These are phyloP conservation scores for Tremella yokohamensis DNA, from an alignment of 768 basidiomycete species.

Conservation along the genomic window DNA sequence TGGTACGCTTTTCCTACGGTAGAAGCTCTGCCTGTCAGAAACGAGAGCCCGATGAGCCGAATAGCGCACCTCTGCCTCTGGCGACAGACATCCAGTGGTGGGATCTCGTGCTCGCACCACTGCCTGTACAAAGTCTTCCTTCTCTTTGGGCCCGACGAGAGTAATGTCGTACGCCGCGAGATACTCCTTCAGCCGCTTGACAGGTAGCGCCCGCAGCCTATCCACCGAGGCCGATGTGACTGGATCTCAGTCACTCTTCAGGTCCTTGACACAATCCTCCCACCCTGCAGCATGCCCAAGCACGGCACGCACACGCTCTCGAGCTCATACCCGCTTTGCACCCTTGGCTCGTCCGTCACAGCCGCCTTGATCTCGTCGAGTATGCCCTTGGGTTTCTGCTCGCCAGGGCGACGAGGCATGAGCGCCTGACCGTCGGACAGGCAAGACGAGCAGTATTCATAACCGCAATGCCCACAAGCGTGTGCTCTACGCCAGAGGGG, in stretches of 20 bases:
- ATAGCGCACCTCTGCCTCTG: constrained; percentile 45
- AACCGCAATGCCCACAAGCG: constrained; percentile 48
- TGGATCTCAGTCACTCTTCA: constrained; percentile 11
- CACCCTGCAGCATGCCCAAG: constrained; percentile 48
- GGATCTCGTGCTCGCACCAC: constrained; percentile 43
- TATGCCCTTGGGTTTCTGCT: constrained; percentile 3
- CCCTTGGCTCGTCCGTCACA: constrained; percentile 23
- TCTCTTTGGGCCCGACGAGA: constrained; percentile 43
- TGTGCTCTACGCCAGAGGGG: constrained; percentile 44
- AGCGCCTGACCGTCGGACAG: constrained; percentile 46
- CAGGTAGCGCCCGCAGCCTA: constrained; percentile 38
- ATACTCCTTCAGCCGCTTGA: constrained; percentile 49
- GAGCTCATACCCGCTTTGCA: constrained; percentile 45
- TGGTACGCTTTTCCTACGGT: constrained; percentile 44
- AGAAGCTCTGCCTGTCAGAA: constrained; percentile 40
- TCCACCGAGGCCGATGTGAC: constrained; percentile 42
- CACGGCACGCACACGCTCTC: constrained; percentile 46
- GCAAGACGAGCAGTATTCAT: constrained; percentile 47
- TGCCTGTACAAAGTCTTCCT: constrained; percentile 51
- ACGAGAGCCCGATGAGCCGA: background rate
- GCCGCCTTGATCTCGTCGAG: constrained; percentile 25
- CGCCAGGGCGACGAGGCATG: constrained; percentile 40
- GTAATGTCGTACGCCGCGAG: constrained; percentile 44
- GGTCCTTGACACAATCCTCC: constrained; percentile 9
- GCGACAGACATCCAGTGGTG: constrained; percentile 41